These are phyloP conservation scores for Metschnikowia koreensis DNA, from an alignment of 805 yeast species.

Conservation along the genomic window DNA sequence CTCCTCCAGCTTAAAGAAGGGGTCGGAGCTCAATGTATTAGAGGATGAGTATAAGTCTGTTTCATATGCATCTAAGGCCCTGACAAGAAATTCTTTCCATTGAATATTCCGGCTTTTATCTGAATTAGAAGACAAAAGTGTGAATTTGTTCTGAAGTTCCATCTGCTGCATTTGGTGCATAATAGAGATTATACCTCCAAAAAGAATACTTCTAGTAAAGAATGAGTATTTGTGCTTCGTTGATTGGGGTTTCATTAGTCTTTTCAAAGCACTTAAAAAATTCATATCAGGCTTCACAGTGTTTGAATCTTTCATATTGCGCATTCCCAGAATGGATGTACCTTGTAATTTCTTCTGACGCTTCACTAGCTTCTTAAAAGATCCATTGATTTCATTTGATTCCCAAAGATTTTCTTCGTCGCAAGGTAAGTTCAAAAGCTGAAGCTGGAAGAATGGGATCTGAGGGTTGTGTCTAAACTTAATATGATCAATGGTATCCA, in stretches of 20 bases:
- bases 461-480: conserved; percentile 70
- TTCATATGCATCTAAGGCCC: conserved; percentile 71
- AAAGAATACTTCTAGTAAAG: conserved; percentile 64
- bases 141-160: conserved; percentile 56
- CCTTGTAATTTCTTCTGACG: conserved; percentile 28
- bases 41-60: conserved; percentile 34
- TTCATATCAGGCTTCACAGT: conserved; percentile 15
- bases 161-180: conserved; percentile 73
- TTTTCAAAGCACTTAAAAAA: conserved; percentile 18
- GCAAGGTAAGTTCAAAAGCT: conserved; percentile 40
- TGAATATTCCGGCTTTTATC: conserved; percentile 23
- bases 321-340: conserved; percentile 3
- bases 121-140: conserved; percentile 24
- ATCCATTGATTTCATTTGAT: conserved; percentile 36
- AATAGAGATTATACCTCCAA: conserved; percentile 66
- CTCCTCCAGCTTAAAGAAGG: conserved; percentile 7
- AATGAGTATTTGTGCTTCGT: conserved; percentile 25
- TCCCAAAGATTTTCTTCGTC: conserved; percentile 42
- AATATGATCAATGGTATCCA: conserved; percentile 76
- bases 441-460: conserved; percentile 38
- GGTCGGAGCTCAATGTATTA: conserved; percentile 2
- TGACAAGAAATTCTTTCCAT: conserved; percentile 72
- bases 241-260: conserved; percentile 14
- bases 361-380: conserved; percentile 38
- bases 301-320: conserved; percentile 7